phyloP scores from a whole-genome alignment of 768 basidiomycete genomes.

The Xerocomellus chrysenteron region DNA sequence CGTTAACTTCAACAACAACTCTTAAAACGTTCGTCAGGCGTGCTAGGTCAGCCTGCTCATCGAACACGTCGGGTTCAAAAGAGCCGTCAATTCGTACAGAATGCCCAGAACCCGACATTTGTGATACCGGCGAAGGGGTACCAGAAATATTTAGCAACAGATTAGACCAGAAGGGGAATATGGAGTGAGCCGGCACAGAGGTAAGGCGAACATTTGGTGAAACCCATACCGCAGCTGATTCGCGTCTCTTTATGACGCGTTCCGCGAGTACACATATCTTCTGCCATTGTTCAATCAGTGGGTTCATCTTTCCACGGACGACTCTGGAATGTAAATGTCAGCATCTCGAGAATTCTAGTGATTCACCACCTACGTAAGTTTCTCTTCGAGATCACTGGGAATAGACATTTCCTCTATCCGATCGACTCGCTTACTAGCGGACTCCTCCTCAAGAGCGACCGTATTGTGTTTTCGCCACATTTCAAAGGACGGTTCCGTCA shows the following conservation, averaged over 20 bases:
- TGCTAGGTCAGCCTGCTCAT: conserved; percentile 74
- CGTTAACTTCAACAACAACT: conserved; percentile 74
- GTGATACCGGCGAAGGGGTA: conserved; percentile 23
- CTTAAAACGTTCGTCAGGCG: conserved; percentile 81
- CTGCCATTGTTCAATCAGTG: conserved; percentile 89
- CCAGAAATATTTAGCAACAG: conserved; percentile 34
- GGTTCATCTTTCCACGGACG: conserved; percentile 71
- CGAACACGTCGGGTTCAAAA: conserved; percentile 29
- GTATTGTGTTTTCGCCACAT: conserved; percentile 78
- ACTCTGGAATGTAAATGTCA: conserved; percentile 43
- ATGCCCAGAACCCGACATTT: conserved; percentile 12
- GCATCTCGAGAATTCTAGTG: not conserved
- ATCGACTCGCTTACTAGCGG: conserved; percentile 73
- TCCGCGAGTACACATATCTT: conserved; percentile 85
- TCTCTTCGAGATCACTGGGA: conserved; percentile 89
- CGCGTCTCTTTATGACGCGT: conserved; percentile 84
- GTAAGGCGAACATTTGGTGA: conserved; percentile 58
- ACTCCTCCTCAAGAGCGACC: conserved; percentile 87
- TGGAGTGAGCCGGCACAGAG: conserved; percentile 70
- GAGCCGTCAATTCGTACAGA: conserved; percentile 10
- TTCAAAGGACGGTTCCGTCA: conserved; percentile 83
- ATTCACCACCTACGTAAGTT: conserved; percentile 58
- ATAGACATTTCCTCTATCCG: conserved; percentile 88
- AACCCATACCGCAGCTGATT: conserved; percentile 87
- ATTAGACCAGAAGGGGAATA: conserved; percentile 50